Percentiles rank a stretch among this genome's conserved stretches.
Conservation (phyloP, 2,329 filamentous ascomycete genomes). For the Aspergillus sojae region DNA sequence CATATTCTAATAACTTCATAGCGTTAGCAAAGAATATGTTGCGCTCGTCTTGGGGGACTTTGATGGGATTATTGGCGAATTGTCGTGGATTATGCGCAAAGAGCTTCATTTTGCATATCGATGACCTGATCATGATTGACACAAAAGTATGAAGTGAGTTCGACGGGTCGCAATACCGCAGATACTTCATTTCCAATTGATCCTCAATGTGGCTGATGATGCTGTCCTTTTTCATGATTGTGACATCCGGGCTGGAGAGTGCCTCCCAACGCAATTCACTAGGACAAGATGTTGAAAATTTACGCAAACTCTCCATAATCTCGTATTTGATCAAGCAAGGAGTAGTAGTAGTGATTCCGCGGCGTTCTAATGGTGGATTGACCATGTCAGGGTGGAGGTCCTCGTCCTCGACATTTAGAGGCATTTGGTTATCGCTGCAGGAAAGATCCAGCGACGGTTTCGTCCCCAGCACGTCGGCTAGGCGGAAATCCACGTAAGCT, state of each 20-base stretch:
- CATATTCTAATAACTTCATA: background rate
- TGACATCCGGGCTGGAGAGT: background rate
- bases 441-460: background rate
- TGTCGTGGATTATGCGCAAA: conserved; percentile 4
- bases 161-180: background rate
- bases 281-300: background rate
- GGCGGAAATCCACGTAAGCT: background rate
- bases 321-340: background rate
- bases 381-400: background rate
- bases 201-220: conserved; percentile 3
- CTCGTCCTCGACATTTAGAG: conserved; percentile 1
- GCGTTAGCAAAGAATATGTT: background rate
- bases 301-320: background rate
- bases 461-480: background rate
- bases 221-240: background rate
- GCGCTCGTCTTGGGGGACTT: background rate
- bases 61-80: background rate
- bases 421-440: background rate
- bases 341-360: background rate
- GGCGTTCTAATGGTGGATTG: background rate
- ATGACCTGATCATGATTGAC: background rate
- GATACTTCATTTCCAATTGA: background rate
- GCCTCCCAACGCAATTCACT: background rate
- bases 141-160: conserved; percentile 2
- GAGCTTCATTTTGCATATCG: conserved; percentile 1